Conservation (phyloP, 345 rosid genomes). For the Brassica napus region DNA sequence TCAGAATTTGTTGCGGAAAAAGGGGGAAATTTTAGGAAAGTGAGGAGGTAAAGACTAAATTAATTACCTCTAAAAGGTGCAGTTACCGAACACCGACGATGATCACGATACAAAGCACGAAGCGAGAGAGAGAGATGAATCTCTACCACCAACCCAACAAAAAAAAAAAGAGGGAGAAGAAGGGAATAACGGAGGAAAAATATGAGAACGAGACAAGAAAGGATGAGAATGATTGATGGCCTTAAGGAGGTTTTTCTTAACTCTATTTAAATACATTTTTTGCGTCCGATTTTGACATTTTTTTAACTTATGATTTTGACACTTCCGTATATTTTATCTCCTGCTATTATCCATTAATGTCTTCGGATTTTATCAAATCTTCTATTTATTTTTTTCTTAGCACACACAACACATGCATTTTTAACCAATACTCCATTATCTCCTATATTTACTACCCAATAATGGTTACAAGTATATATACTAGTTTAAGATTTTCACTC, state of each 20-base stretch:
- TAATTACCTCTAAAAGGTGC: slow-evolving; percentile 31
- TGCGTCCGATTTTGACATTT: slow-evolving; percentile 37
- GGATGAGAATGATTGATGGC: slow-evolving; percentile 42
- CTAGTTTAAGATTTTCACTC: no score
- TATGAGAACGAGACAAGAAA: slow-evolving; percentile 15
- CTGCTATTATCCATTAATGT: slow-evolving; percentile 17
- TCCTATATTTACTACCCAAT: neutral
- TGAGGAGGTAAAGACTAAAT: slow-evolving; percentile 17
- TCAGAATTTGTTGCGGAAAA: slow-evolving; percentile 6
- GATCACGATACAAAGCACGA: slow-evolving; percentile 40
- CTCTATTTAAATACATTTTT: slow-evolving; percentile 43
- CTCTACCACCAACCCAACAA: slow-evolving; percentile 24
- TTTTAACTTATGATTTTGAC: slow-evolving; percentile 22
- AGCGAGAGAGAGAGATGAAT: slow-evolving; percentile 24
- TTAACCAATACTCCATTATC: neutral
- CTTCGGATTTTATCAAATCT: slow-evolving; percentile 11
- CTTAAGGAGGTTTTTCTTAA: slow-evolving; percentile 32
- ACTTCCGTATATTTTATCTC: slow-evolving; percentile 8
- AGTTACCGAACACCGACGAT: slow-evolving; percentile 42
- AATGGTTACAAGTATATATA: neutral
- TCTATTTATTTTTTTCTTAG: neutral
- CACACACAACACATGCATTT: neutral
- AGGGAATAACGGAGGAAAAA: slow-evolving; percentile 20
- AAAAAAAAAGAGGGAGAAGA: slow-evolving; percentile 1
- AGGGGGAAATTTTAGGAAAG: slow-evolving; percentile 7